phyloP scores from a whole-genome alignment of 441 rosid species.

The Pelargonium citronellum region DNA sequence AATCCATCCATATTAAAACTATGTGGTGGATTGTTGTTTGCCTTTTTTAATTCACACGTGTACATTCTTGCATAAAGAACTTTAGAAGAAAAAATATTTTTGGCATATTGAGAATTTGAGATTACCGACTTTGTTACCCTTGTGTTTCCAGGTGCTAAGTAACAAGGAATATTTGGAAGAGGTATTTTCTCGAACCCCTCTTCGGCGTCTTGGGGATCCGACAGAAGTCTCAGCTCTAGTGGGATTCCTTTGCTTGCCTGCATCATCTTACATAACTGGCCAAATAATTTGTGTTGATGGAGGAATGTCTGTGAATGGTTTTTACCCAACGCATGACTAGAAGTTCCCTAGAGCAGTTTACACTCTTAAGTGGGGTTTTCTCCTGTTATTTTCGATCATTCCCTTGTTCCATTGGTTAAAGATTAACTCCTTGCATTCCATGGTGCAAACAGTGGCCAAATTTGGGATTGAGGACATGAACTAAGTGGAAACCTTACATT shows the following conservation, averaged over 20 bases:
- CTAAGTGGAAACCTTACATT: not conserved
- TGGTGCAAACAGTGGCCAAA: not conserved
- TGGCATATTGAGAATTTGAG: not conserved
- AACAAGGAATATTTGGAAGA: conserved; percentile 41
- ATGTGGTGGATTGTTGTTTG: not conserved
- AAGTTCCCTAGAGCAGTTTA: not conserved
- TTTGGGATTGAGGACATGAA: not conserved
- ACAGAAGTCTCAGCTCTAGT: conserved; percentile 45
- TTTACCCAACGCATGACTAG: conserved; percentile 34
- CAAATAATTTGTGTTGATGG: conserved; percentile 51
- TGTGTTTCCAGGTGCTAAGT: conserved; percentile 32
- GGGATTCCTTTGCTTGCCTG: conserved; percentile 49
- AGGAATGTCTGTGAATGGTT: conserved; percentile 49
- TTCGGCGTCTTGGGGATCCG: conserved; percentile 46
- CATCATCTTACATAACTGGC: conserved; percentile 51
- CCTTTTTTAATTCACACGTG: not conserved
- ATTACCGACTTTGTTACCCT: not conserved
- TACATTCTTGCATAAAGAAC: not conserved
- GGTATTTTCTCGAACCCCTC: conserved; percentile 47
- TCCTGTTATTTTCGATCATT: not conserved
- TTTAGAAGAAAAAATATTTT: not conserved
- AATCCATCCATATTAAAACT: not conserved
- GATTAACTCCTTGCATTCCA: not conserved
- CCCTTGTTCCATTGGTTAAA: not conserved
- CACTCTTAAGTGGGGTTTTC: not conserved